phyloP scores from a whole-genome alignment of 2,329 filamentous ascomycete species.

The Penicillium brasilianum region DNA sequence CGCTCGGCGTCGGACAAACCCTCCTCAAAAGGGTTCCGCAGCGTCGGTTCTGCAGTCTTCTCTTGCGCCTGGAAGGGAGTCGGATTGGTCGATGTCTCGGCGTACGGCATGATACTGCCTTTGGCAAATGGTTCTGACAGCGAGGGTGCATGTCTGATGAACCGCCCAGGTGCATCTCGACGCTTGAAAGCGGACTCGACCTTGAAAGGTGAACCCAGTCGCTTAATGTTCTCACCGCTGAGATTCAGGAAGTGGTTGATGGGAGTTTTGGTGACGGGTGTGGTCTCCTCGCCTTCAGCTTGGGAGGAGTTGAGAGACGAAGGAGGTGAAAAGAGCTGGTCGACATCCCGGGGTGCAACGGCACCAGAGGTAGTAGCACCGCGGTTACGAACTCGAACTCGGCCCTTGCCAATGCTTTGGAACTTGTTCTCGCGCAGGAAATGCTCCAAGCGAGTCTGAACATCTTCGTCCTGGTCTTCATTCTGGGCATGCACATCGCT shows the following conservation, averaged over 20 bases:
- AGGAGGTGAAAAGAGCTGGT: constrained; percentile 60
- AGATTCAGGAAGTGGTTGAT: constrained; percentile 40
- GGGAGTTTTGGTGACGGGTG: constrained; percentile 29
- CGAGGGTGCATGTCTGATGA: constrained; percentile 48
- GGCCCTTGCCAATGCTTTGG: constrained; percentile 58
- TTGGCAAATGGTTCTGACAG: constrained; percentile 52
- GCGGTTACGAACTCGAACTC: constrained; percentile 64
- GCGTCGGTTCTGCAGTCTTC: constrained; percentile 22
- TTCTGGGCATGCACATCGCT: constrained; percentile 47
- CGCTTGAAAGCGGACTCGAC: constrained; percentile 44
- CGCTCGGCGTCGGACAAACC: constrained; percentile 47
- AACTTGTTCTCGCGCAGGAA: constrained; percentile 44
- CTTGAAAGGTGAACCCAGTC: constrained; percentile 55
- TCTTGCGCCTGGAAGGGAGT: constrained; percentile 26
- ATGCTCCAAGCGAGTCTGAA: constrained; percentile 60
- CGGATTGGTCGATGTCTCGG: constrained; percentile 20
- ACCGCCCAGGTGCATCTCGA: constrained; percentile 36
- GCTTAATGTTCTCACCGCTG: constrained; percentile 48
- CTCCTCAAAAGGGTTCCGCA: constrained; percentile 41
- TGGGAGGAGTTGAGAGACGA: constrained; percentile 39
- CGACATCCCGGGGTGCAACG: constrained; percentile 57
- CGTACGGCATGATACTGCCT: constrained; percentile 29
- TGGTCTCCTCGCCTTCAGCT: constrained; percentile 32
- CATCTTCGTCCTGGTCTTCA: constrained; percentile 62
- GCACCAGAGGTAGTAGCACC: constrained; percentile 66